A percentile compares a stretch with the other conserved stretches of the same genome.
Conservation (phyloP, 2,329 filamentous ascomycete species). For the Clarireedia paspali region DNA sequence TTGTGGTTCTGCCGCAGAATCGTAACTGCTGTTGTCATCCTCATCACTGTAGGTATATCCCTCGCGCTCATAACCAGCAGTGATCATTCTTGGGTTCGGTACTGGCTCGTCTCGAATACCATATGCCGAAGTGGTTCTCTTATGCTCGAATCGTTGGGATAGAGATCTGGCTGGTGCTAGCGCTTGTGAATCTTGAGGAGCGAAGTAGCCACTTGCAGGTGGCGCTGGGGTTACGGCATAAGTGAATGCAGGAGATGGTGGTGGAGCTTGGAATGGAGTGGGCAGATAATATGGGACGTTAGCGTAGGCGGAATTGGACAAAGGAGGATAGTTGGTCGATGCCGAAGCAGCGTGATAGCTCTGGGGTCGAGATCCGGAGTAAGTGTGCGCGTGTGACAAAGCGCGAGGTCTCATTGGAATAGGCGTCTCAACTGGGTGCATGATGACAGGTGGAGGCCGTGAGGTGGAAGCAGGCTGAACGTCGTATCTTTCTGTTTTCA, state of each 20-base stretch:
- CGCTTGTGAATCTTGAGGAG: not conserved
- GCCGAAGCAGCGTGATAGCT: slow-evolving; percentile 1
- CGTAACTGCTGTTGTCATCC: slow-evolving; percentile 1
- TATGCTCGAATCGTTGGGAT: slow-evolving; percentile 19
- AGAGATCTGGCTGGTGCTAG: slow-evolving; percentile 14
- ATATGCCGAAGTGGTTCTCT: slow-evolving; percentile 17
- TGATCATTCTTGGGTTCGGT: slow-evolving; percentile 2
- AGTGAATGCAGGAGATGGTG: slow-evolving; percentile 7
- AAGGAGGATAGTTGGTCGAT: slow-evolving; percentile 3
- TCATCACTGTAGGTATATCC: slow-evolving; percentile 5
- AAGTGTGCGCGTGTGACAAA: slow-evolving; percentile 3
- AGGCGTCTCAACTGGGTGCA: not conserved
- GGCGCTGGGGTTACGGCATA: no score
- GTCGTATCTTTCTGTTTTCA: slow-evolving; percentile 3
- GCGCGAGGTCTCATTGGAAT: slow-evolving; percentile 5
- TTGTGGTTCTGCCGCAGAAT: not conserved
- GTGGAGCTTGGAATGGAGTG: slow-evolving; percentile 5
- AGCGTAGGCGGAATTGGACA: slow-evolving; percentile 3
- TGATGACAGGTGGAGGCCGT: slow-evolving; percentile 3
- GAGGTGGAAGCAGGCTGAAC: not conserved
- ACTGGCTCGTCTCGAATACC: slow-evolving; percentile 9
- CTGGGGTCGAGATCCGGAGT: not conserved
- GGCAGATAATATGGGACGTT: not conserved
- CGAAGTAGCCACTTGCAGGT: not conserved
- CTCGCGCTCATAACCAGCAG: not conserved